phyloP scores from a whole-genome alignment of 129 eudicot species.

The Helichrysum umbraculigerum region DNA sequence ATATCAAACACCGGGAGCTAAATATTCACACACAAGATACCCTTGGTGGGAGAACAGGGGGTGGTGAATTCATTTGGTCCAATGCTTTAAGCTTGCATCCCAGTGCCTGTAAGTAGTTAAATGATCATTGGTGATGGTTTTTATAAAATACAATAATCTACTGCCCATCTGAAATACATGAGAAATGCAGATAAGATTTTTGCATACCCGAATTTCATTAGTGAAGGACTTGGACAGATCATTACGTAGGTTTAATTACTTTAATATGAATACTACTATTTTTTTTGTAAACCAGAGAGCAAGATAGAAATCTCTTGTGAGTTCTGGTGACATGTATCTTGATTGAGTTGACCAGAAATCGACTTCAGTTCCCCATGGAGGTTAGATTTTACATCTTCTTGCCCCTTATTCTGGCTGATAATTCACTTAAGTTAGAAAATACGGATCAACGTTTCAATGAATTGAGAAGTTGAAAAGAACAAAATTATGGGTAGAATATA shows the following conservation, averaged over 20 bases:
- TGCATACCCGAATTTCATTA: constrained; percentile 73
- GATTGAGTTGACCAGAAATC: constrained; percentile 53
- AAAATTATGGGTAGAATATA: constrained; percentile 18
- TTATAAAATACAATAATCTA: background rate
- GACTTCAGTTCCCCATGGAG: constrained; percentile 57
- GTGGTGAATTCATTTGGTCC: constrained; percentile 43
- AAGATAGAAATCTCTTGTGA: constrained; percentile 42
- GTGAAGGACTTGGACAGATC: constrained; percentile 53
- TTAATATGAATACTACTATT: constrained; percentile 40
- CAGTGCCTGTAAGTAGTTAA: constrained; percentile 52
- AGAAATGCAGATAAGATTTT: constrained; percentile 6
- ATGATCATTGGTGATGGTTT: constrained; percentile 11
- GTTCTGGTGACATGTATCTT: constrained; percentile 43
- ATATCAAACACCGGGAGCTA: constrained; percentile 8
- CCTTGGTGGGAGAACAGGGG: constrained; percentile 47
- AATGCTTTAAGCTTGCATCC: constrained; percentile 55
- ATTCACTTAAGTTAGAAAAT: constrained; percentile 32
- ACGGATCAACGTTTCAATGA: background rate
- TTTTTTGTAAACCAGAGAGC: constrained; percentile 61
- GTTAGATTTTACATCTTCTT: constrained; percentile 64
- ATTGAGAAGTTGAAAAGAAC: constrained; percentile 7
- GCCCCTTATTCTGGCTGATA: constrained; percentile 69
- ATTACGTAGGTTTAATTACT: constrained; percentile 44
- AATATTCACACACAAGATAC: constrained; percentile 34
- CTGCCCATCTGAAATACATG: background rate